Evolutionary conservation across 768 basidiomycete species (phyloP).

Genomic region (Boletus rubescentipes): DNA sequence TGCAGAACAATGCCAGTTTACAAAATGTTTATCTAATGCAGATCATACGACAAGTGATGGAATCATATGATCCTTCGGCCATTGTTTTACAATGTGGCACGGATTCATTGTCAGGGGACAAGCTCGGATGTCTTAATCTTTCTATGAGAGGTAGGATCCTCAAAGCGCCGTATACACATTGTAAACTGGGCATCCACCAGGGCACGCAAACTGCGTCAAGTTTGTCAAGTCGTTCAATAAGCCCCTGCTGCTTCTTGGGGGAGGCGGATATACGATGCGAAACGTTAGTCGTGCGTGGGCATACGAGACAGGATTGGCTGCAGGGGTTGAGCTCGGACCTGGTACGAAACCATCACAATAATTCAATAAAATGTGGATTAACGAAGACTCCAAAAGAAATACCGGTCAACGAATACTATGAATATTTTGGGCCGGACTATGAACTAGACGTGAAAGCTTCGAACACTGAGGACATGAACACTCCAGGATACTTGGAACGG

Average conservation of each 20-base stretch:
- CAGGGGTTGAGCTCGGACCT: conserved; percentile 87
- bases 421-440: conserved; percentile 98
- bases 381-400: conserved; percentile 61
- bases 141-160: conserved; percentile 78
- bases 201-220: conserved; percentile 96
- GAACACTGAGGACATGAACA: conserved; percentile 95
- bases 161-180: neutral
- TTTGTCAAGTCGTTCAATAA: conserved; percentile 97
- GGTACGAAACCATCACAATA: conserved; percentile 45
- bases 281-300: conserved; percentile 98
- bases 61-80: conserved; percentile 90
- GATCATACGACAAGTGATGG: conserved; percentile 94
- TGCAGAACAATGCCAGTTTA: neutral
- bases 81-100: conserved; percentile 98
- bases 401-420: conserved; percentile 98
- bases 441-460: conserved; percentile 92
- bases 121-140: conserved; percentile 92
- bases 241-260: conserved; percentile 91
- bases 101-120: conserved; percentile 95
- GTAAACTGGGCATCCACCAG: conserved; percentile 36
- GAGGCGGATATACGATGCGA: conserved; percentile 98
- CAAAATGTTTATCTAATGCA: conserved; percentile 30
- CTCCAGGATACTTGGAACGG: conserved; percentile 88
- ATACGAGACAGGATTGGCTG: conserved; percentile 97
- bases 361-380: neutral